Evolutionary conservation across 1,284 basidiomycete genomes (phyloP), one percentile per base, ranked within the genome.

Genomic region (Melampsora larici-populina): DNA sequence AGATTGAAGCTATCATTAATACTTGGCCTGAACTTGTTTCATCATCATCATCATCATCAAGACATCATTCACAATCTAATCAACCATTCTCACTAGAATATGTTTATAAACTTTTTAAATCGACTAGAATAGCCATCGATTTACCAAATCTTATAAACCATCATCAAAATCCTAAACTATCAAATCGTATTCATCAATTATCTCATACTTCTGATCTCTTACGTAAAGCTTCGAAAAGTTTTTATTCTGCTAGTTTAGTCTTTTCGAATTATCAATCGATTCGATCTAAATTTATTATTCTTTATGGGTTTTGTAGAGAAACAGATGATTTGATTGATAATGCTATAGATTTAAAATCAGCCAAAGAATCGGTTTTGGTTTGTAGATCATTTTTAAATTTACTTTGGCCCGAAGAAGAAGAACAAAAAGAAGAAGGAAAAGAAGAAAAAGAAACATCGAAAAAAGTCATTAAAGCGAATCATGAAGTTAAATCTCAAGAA

Each of bases 281-380:
- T 18, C 64, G 77, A 24, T 36, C 68, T 18, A 49, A 70, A 29
- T 78, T 80, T 63, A 24, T 64, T 2, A 46, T 63, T 60, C 79
- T 80, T n/a, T 80, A 81, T 66, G 79, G 80, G 7, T 79, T 81
- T 62, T 83, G 82, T 70, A 81, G 83, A 6, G 82, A 82, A 3
- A 80, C 81, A 58, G 83, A 84, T 67, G 83, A 84, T 79, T 73
- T 83, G 21, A 80, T 83, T 70, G 83, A 84, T 76, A 79, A 82
- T n/a, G 79, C 81, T 1, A 65, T 69, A 1, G 78, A 79, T 7
- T 70, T 79, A 26, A 69, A 78, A 21, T 77, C 78, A 24, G 81
- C 81, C 9, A 69, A 70, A 31, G 40, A 33, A 21, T 78, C 79
- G 26, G 81, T 82, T 24, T 21, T 21, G 36, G 48, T 75, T 9